These are phyloP conservation scores for Kwoniella dendrophila DNA, from an alignment of 768 basidiomycete species.

Conservation along the genomic window DNA sequence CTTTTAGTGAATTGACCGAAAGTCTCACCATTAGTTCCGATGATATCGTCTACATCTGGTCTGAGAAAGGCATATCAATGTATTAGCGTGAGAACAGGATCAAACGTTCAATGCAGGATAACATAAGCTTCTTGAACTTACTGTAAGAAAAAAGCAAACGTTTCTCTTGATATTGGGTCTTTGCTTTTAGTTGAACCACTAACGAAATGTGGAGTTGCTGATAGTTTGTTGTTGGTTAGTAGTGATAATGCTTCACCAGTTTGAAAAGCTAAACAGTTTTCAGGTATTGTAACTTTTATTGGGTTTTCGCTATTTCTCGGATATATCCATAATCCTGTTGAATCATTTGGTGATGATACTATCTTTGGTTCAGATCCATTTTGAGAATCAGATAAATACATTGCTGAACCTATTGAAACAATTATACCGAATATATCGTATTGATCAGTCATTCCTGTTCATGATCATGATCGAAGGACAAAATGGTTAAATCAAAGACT, in stretches of 20 bases:
- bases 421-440: background rate
- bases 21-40: conserved; percentile 68
- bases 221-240: conserved; percentile 75
- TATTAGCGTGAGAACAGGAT: background rate
- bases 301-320: conserved; percentile 72
- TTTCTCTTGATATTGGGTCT: conserved; percentile 70
- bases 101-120: no score
- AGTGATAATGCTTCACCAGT: conserved; percentile 94
- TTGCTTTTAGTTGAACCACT: conserved; percentile 63
- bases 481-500: conserved; percentile 43
- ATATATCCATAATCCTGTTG: conserved; percentile 87
- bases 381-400: conserved; percentile 68
- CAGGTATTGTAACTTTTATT: conserved; percentile 82
- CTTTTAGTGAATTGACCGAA: conserved; percentile 89
- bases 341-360: conserved; percentile 69
- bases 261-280: conserved; percentile 73
- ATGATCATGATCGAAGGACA: background rate
- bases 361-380: conserved; percentile 1
- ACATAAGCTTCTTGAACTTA: conserved; percentile 39
- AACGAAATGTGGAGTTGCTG: conserved; percentile 95
- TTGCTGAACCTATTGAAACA: conserved; percentile 61
- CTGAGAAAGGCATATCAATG: conserved; percentile 61
- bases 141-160: conserved; percentile 62
- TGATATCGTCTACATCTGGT: conserved; percentile 75
- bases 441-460: background rate